Evolutionary conservation across 2,329 filamentous ascomycete species (phyloP), one percentile per base, ranked within the genome.

Genomic region (Ophiosphaerella korrae): DNA sequence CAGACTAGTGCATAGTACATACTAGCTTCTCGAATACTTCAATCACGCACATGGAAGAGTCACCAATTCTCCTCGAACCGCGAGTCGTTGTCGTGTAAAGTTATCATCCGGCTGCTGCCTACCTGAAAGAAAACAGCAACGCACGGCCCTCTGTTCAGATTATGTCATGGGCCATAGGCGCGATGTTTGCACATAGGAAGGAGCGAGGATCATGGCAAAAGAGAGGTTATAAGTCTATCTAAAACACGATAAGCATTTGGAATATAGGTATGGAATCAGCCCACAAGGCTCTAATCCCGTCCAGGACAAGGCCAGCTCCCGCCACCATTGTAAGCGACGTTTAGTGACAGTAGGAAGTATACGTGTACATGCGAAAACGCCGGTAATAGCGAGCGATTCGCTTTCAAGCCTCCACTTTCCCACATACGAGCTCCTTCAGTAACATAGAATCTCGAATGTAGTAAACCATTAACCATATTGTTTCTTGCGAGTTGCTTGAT

Each of bases 311-410:
- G 42, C 45, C 48, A 41, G 33, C 57, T 49, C 53, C 52, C 21
- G 49, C 48, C 56, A 52, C 55, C 48, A 57, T 54, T 39, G 42
- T 43, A 62, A 67, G 60, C 58, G 45, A 64, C 55, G 55, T 62
- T 72, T 68, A 72, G 70, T 70, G 70, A 72, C 61, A 70, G 70
- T 71, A 71, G 66, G 63, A 70, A 69, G 61, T 48, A 53, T 71
- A 71, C 57, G 62, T 68, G 66, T 70, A 71, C 70, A 71, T 66
- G 67, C 64, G 61, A 64, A 57, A 66, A 64, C 52, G 52, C 57
- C 57, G 14, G 42, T 42, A 56, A 44, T 7, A 44, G 41, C 32
- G 41, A 44, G 41, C 41, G 18, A 26, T 21, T 44, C 32, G 18
- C 41, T 44, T 36, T 44, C 32, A 35, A 23, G 21, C 29, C 32